Evolutionary conservation across 139 green algal species (phyloP).

Genomic region (Picochlorum sp.): DNA sequence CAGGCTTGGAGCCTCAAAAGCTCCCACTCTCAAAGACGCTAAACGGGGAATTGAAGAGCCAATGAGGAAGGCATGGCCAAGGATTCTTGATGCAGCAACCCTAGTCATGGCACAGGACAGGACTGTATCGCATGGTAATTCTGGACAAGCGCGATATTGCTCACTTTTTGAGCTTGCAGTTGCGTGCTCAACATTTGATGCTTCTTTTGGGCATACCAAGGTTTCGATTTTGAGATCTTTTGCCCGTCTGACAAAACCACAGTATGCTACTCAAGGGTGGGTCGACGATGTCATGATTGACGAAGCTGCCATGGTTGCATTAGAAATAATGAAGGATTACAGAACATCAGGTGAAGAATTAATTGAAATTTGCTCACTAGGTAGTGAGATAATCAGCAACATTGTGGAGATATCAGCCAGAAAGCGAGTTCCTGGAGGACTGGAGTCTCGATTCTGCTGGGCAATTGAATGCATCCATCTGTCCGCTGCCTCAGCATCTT

Average conservation of each 20-base stretch:
- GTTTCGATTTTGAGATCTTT: conserved; percentile 8
- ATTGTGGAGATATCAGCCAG: no score
- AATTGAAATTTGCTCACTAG: no score
- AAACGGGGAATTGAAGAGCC: conserved; percentile 11
- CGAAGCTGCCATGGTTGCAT: conserved; percentile 11
- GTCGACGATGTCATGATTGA: background rate
- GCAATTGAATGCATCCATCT: no score
- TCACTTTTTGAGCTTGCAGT: conserved; percentile 40
- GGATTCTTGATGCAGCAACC: conserved; percentile 22
- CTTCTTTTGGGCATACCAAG: background rate
- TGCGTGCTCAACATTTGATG: conserved; percentile 10
- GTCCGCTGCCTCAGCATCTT: no score
- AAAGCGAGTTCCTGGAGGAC: no score
- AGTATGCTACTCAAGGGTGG: conserved; percentile 13
- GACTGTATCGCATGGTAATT: conserved; percentile 1
- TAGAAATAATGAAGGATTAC: no score
- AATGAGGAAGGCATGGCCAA: conserved; percentile 24
- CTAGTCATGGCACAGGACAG: conserved; percentile 23
- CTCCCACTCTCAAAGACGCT: conserved; percentile 8
- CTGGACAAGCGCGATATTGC: conserved; percentile 10
- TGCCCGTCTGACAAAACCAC: conserved; percentile 8
- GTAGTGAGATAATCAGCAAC: no score
- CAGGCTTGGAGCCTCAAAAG: background rate
- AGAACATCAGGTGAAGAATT: no score
- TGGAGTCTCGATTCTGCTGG: no score